Evolutionary conservation across 2,329 filamentous ascomycete genomes (phyloP), one percentile per base, ranked within the genome.

Genomic region (Cladophialophora yegresii): DNA sequence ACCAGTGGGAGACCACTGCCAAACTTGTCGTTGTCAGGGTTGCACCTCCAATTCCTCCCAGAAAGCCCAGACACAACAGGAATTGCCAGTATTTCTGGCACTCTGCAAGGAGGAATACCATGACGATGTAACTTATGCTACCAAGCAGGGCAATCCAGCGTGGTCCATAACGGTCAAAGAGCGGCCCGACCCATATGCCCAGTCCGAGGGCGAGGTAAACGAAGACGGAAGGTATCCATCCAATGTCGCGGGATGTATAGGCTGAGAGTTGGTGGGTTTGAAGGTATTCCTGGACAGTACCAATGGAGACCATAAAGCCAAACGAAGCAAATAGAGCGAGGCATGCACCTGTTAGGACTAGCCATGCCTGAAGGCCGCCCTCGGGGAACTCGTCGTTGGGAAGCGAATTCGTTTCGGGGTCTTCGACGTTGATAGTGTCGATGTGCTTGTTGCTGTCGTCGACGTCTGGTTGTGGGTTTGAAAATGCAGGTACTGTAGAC

Each of bases 11-110:
- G 0, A 79, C 70, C 5, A 75, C 76, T 0, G 76, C 73, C 33
- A 79, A 73, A 1, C 73, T 70, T 2, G 77, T 75, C 0, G 77
- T 79, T 0, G 76, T 75, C 6, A 79, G 59, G 3, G 77, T 67
- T 0, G 77, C 77, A 0, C 74, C 73, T 0, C 75, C 72, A 2
- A 74, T 60, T 0, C 78, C 78, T 0, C 76, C 74, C 1, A 79
- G 67, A 2, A 79, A 49, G 0, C 74, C 72, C 0, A 77, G 70
- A 70, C 73, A 75, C 63, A 80, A 72, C 71, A 83, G 67, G 45
- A 83, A 83, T 7, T 83, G 80, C 80, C 79, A 82, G 70, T 83
- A 83, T 23, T 71, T 58, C 4, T 70, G 73, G 68, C 81, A 83
- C 59, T 83, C 73, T 0, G 78, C 82, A 32, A 84, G 74, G 2